Percentiles rank a stretch among this genome's conserved stretches.
Conservation (phyloP, 805 yeast species). For the Myxozyma sirexii region DNA sequence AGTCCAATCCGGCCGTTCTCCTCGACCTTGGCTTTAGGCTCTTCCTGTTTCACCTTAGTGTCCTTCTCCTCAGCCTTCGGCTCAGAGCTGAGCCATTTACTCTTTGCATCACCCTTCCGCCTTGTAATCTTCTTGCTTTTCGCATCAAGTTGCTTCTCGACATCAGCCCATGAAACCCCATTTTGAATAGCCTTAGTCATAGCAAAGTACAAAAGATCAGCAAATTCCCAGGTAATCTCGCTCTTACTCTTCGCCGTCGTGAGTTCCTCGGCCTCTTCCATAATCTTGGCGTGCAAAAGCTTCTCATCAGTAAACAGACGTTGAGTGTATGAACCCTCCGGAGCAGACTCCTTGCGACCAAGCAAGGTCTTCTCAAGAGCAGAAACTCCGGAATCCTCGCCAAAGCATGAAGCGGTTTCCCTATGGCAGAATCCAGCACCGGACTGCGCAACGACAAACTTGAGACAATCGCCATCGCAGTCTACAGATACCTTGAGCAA, state of each 20-base stretch:
- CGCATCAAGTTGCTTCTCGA: conserved; percentile 79
- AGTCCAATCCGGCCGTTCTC: conserved; percentile 51
- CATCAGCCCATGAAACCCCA: conserved; percentile 78
- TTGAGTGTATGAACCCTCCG: conserved; percentile 92
- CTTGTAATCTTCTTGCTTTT: conserved; percentile 87
- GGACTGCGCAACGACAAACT: conserved; percentile 80
- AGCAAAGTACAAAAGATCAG: conserved; percentile 78
- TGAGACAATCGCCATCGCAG: conserved; percentile 90
- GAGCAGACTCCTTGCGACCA: conserved; percentile 68
- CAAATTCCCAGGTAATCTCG: conserved; percentile 95
- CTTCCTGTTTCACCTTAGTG: neutral
- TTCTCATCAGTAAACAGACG: conserved; percentile 78
- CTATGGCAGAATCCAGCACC: conserved; percentile 94
- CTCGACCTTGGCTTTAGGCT: neutral
- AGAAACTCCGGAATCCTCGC: conserved; percentile 65
- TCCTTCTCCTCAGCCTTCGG: conserved; percentile 2
- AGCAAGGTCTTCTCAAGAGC: conserved; percentile 67
- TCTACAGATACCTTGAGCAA: conserved; percentile 69
- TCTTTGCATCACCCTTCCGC: conserved; percentile 94
- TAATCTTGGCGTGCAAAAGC: conserved; percentile 80
- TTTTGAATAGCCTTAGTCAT: conserved; percentile 65
- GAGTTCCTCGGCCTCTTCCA: conserved; percentile 95
- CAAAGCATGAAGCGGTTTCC: conserved; percentile 80
- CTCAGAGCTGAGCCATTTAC: conserved; percentile 55
- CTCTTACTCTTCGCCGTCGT: conserved; percentile 73